Base-by-base conservation (phyloP, 2,329 filamentous ascomycete genomes). In the Alternaria rosae region DNA sequence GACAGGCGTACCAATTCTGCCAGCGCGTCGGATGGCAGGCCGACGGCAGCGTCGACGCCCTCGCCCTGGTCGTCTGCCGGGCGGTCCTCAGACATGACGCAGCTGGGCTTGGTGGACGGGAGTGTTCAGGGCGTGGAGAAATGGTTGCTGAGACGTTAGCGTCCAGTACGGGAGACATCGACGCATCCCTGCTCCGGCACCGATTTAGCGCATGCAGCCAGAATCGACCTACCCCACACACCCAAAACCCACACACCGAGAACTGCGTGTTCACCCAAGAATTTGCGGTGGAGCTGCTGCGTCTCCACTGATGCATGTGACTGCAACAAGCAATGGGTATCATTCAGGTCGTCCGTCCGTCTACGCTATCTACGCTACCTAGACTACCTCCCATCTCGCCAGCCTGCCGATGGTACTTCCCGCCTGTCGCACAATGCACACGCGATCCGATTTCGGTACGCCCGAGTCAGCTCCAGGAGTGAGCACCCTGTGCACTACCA, bases 371-470 rank as follows among this genome's bases (percentile, higher is more conserved):
- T 38, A 35, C 15, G 7, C 10, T 23, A 13, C 51, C 42, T 71
- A 89, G 35, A 89, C 80, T 69, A 89, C 75, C 70, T 94, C 90
- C 94, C 94, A 97, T 67, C 82, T 83, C 3, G 88, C 94, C 67
- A 98, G 78, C 81, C 94, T 90, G 3, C 92, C 94, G 5, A 95
- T 82, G 32, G 83, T 88, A 79, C 93, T 89, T 1, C 95, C 95
- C 2, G 90, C 88, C 73, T 94, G 91, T 55, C 94, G 85, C 30
- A 98, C 88, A 68, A 99, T 88, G 78, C 94, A 97, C 11, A 92
- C 71, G 51, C 80, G 82, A 3, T 83, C 64, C 64, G 73, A 61
- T 54, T 68, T 62, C n/a, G 59, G 28, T n/a, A 67, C 43, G 25
- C 58, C 64, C 32, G 64, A 56, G 28, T 76, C 72, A 41, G 67